Base-by-base conservation (phyloP, 1,284 basidiomycete genomes). In the Sphagnurus paluster region DNA sequence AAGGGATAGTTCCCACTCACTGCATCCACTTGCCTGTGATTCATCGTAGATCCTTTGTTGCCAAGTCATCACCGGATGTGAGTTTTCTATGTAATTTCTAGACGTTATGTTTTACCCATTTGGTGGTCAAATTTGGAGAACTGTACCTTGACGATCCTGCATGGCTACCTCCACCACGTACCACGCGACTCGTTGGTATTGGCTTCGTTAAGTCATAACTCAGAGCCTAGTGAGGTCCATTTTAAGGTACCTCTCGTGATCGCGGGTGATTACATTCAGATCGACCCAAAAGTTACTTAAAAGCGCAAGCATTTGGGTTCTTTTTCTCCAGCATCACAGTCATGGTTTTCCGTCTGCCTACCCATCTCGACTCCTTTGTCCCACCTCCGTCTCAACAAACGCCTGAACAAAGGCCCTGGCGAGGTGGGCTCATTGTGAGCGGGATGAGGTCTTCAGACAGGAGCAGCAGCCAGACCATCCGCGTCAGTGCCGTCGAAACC, bases 261-360 rank as follows among this genome's bases (percentile, higher is more conserved):
- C 39, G 46, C 48, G 57, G 46, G 36, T 45, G 44, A 54, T 28
- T 53, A 48, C 48, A 49, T 56, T 54, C 54, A 44, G 49, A 39
- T 39, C 42, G 16, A 37, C 19, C 38, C 39, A 51, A 63, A 64
- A n/a, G n/a, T n/a, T 58, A 59, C 58, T 69, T 70, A 68, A 71
- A 70, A 59, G 61, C 61, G 52, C 54, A 53, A 48, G 49, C 40
- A 50, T 56, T 60, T 53, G 46, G 52, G 7, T 7, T 14, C 55
- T 61, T 62, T 55, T 57, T 61, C 55, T 61, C 55, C 58, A 52
- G 60, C 59, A 56, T 56, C 53, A 54, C 53, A 57, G 58, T 59
- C 58, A 79, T 80, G 78, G 75, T 77, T 61, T 81, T 77, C 67
- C 79, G 78, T 59, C 66, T 82, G 56, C 79, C 80, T 57, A 77